Conservation (phyloP, 345 rosid species). For the Populus alba region DNA sequence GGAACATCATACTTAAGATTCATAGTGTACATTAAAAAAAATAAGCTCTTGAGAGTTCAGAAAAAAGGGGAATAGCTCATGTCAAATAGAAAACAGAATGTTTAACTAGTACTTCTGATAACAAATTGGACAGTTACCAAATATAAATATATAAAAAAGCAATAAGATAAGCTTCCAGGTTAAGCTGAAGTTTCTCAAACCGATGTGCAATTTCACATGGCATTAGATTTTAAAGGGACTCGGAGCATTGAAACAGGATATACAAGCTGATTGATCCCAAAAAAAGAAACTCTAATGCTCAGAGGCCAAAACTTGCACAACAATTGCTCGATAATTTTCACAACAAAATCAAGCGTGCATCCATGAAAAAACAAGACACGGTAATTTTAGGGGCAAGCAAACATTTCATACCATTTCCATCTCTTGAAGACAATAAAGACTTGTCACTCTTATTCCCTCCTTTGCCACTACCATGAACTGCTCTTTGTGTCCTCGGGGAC, state of each 20-base stretch:
- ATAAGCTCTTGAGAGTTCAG: neutral
- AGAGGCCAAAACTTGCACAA: neutral
- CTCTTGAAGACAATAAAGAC: conserved; percentile 44
- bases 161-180: neutral
- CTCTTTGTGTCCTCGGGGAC: conserved; percentile 73
- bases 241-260: neutral
- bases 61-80: neutral
- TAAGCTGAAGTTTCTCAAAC: neutral
- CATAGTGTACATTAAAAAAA: too few species aligned
- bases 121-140: neutral
- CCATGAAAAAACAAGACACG: neutral
- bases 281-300: neutral
- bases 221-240: neutral
- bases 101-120: neutral
- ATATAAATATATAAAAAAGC: neutral
- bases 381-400: conserved; percentile 8
- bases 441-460: conserved; percentile 57
- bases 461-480: conserved; percentile 50
- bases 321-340: neutral
- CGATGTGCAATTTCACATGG: neutral
- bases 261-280: neutral
- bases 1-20: too few species aligned
- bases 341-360: neutral
- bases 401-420: conserved; percentile 53
- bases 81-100: neutral